Base-by-base conservation (phyloP, 176 grass and related monocot species). In the Paspalum vaginatum region DNA sequence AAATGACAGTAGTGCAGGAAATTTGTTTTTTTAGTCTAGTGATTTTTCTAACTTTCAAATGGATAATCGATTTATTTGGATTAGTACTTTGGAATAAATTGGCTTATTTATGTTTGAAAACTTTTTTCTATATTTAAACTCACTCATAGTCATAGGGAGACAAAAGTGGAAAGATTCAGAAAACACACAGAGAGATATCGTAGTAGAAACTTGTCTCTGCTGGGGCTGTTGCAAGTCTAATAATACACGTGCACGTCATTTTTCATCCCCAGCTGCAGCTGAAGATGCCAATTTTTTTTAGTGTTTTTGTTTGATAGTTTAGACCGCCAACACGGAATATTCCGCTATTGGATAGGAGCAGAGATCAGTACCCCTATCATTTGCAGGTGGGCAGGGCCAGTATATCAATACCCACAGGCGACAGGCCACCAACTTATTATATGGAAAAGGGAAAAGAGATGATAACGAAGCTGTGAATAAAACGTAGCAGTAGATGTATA, bases 261-360 rank as follows among this genome's bases (percentile, higher is more conserved):
- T 2, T 1, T 32, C 2, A 32, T 32, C 32, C n/a, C 21, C 55
- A 25, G 26, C 25, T 11, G 21, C 26, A 51, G 14, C 15, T 13
- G 12, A 46, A 22, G 42, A 63, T 50, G 15, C 9, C 25, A 39
- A 7, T 26, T 12, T 13, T 8, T 51, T 18, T 11, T 5, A 16
- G 9, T 40, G 18, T 21, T 71, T 38, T 39, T 60, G 6, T 38
- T 59, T 7, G 5, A 6, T 37, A 10, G 47, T 76, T 46, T 79
- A 56, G 14, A 68, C 4, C 18, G 13, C 11, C 42, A 24, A 8
- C 11, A 57, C 76, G 26, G 81, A 84, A 77, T 84, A 42, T 77
- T 50, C 24, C 26, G 7, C 22, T 25, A 27, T 61, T 61, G 20
- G 58, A 26, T 51, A 32, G 0, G 13, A 9, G 0, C 52, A 26